A percentile compares a stretch with the other conserved stretches of the same genome.
phyloP scores from a whole-genome alignment of 176 grass and related monocot genomes.

The Aechmea fasciata region DNA sequence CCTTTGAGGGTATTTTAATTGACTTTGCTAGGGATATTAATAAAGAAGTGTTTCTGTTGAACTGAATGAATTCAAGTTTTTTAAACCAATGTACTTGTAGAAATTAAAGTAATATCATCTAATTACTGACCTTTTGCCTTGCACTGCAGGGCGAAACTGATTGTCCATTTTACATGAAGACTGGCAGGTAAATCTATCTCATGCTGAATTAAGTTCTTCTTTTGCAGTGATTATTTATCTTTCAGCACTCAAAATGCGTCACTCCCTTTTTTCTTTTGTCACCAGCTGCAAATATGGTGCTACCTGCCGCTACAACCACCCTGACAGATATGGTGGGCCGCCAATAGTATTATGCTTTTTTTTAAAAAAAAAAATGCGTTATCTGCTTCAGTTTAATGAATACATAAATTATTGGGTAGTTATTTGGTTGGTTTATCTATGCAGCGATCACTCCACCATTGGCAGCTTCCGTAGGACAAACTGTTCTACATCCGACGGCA shows the following conservation, averaged over 20 bases:
- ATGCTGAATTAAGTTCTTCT: constrained; percentile 4
- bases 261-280: constrained; percentile 21
- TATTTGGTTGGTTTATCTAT: constrained; percentile 13
- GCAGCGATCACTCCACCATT: constrained; percentile 52
- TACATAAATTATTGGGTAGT: constrained; percentile 5
- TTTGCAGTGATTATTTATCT: constrained; percentile 9
- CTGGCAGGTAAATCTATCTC: constrained; percentile 51
- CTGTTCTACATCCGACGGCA: constrained; percentile 31
- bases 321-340: constrained; percentile 50
- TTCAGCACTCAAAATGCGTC: constrained; percentile 10
- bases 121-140: constrained; percentile 14
- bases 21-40: neutral
- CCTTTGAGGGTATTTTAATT: neutral
- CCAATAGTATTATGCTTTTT: neutral
- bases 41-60: neutral
- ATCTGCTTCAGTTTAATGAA: neutral
- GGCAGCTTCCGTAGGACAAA: constrained; percentile 27
- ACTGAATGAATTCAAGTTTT: neutral
- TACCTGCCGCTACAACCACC: constrained; percentile 74
- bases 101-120: neutral
- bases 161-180: constrained; percentile 96
- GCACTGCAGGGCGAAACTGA: constrained; percentile 67
- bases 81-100: constrained; percentile 3
- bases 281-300: constrained; percentile 83
- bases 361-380: too few relatives aligned